Conservation (phyloP, 2,329 filamentous ascomycete species). For the Diaporthe sp. region DNA sequence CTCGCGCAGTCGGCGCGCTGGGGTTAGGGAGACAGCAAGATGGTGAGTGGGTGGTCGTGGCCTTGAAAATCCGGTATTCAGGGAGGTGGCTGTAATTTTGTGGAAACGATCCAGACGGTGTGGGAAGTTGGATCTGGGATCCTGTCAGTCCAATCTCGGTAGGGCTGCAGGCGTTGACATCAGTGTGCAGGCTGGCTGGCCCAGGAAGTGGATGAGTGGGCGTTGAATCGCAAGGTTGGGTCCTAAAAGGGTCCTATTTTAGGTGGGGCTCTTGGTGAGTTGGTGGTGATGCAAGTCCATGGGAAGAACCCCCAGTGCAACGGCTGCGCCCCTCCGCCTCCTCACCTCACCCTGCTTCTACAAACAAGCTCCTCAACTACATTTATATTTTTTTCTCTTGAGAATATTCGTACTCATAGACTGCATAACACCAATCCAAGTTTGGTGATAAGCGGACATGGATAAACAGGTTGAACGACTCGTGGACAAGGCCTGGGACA, state of each 20-base stretch:
- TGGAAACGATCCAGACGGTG: not conserved
- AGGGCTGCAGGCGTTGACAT: slow-evolving; percentile 44
- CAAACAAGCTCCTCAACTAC: not conserved
- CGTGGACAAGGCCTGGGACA: slow-evolving; percentile 80
- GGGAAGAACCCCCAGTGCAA: not conserved
- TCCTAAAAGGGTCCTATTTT: slow-evolving; percentile 12
- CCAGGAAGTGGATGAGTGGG: slow-evolving; percentile 42
- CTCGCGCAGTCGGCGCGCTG: not conserved
- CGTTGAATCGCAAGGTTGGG: slow-evolving; percentile 24
- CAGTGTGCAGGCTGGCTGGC: slow-evolving; percentile 44
- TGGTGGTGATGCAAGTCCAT: slow-evolving; percentile 31
- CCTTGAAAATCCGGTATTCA: not conserved
- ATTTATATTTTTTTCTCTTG: not conserved
- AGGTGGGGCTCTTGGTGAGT: slow-evolving; percentile 8
- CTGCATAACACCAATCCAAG: not conserved
- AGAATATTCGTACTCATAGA: not conserved
- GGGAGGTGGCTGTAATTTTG: slow-evolving; percentile 1
- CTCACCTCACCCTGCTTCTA: not conserved
- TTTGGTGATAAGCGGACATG: slow-evolving; percentile 63
- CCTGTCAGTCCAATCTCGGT: slow-evolving; percentile 16
- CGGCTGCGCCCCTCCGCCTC: not conserved
- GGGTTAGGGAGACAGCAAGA: too few species aligned
- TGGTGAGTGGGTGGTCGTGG: not conserved
- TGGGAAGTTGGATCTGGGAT: slow-evolving; percentile 19
- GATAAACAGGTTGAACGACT: slow-evolving; percentile 80